Base-by-base conservation (phyloP, 2,329 filamentous ascomycete genomes). In the Drechslerella stenobrocha region DNA sequence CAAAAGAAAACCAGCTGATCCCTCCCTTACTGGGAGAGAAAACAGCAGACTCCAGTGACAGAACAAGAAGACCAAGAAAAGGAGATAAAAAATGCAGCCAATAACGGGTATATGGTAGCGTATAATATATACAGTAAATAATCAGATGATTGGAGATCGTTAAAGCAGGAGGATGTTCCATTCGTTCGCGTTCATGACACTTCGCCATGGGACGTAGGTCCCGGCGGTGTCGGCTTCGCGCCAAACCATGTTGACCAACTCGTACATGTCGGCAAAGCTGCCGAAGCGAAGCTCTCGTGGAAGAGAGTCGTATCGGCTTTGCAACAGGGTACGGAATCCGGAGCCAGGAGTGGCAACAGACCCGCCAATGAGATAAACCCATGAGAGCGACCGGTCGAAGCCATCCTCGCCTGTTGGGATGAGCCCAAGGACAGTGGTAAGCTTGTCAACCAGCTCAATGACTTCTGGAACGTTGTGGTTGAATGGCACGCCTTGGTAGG, bases 161-260 rank as follows among this genome's bases (percentile, higher is more conserved):
- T 79, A 96, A 78, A 96, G 91, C 77, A 96, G 83, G 77, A 96
- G 81, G 79, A 90, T 93, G 76, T 95, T 89, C 91, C 90, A 96
- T 73, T 85, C 85, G 80, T 92, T 93, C 79, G 87, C 84, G 78
- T 84, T 84, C 90, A 96, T 96, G 75, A 92, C 84, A 78, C 95
- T 89, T 79, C 92, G 83, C 92, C 92, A 97, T 85, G 91, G 90
- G 77, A 95, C 84, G 79, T 87, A 76, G 70, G 79, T 75, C 72
- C 77, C 81, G 32, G 35, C 50, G 72, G 85, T 85, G 75, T 91
- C 88, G 75, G 89, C 86, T 71, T 84, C 79, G 37, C 78, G 76
- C 93, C 93, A 98, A 26, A 92, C 84, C 78, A 96, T 89, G 70
- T 83, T 82, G 42, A 98, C 80, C 20, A 98, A 80, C 70, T 84